Evolutionary conservation across 371 early-diverging fungal genomes (phyloP).

Genomic region (Capillidium heterosporum): DNA sequence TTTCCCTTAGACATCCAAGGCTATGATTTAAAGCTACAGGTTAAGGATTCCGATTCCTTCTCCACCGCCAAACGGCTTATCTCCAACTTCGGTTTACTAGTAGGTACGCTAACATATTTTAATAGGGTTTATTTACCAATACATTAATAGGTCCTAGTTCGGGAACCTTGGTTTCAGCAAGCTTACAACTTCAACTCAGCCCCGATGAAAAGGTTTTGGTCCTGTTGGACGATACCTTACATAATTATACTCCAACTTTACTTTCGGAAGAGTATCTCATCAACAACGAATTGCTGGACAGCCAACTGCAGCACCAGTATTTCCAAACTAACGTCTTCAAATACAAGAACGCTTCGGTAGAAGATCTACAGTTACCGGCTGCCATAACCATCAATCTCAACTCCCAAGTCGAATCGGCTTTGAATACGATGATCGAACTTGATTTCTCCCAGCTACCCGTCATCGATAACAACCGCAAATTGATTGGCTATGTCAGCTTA

Average conservation of each 20-base stretch:
- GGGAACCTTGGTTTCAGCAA: constrained; percentile 52
- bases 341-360: constrained; percentile 31
- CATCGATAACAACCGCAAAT: constrained; percentile 36
- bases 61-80: constrained; percentile 50
- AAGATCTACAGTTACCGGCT: constrained; percentile 68
- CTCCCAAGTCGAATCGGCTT: constrained; percentile 33
- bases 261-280: constrained; percentile 58
- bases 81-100: constrained; percentile 38
- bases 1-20: neutral
- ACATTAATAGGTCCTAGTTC: constrained; percentile 31
- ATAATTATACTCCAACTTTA: constrained; percentile 45
- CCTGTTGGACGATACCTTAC: constrained; percentile 46
- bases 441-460: constrained; percentile 82
- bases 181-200: constrained; percentile 19
- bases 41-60: constrained; percentile 51
- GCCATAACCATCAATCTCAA: constrained; percentile 50
- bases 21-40: constrained; percentile 43
- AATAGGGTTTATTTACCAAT: neutral
- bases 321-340: neutral
- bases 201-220: constrained; percentile 19
- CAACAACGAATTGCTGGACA: constrained; percentile 52
- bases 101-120: constrained; percentile 24
- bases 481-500: constrained; percentile 51
- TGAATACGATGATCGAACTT: constrained; percentile 57
- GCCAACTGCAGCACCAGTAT: constrained; percentile 35